Evolutionary conservation across 2,329 filamentous ascomycete genomes (phyloP).

Genomic region (Ustulina deusta): DNA sequence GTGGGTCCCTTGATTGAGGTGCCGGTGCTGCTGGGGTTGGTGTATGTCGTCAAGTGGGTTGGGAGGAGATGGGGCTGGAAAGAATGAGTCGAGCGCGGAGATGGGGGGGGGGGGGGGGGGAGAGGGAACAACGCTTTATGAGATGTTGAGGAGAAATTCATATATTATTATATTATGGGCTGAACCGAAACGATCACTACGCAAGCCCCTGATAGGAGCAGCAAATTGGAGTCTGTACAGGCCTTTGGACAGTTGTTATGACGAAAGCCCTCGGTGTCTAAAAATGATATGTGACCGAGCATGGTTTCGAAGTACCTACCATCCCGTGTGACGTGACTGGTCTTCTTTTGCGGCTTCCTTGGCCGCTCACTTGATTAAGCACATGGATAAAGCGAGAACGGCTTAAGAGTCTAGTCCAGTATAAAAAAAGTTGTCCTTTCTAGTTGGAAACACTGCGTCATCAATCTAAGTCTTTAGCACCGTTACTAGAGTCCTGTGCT

Average conservation of each 20-base stretch:
- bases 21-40: slow-evolving; percentile 80
- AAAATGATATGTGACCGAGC: too few relatives aligned
- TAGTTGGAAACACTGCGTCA: too few relatives aligned
- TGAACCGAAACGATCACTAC: background rate
- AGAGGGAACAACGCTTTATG: background rate
- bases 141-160: background rate
- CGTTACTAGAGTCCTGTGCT: background rate
- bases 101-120: background rate
- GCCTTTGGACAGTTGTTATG: background rate
- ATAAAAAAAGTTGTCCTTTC: background rate
- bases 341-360: background rate
- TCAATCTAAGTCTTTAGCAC: background rate
- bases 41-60: slow-evolving; percentile 77
- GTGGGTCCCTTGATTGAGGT: slow-evolving; percentile 90
- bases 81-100: slow-evolving; percentile 44
- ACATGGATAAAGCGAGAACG: background rate
- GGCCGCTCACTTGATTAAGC: background rate
- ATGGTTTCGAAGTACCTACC: background rate
- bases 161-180: background rate
- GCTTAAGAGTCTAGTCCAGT: background rate
- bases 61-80: slow-evolving; percentile 68
- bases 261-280: background rate
- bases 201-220: background rate
- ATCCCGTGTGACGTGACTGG: background rate
- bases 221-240: background rate